Percentiles rank a stretch among this genome's conserved stretches.
Conservation (phyloP, 1,139 yeast genomes). For the Blastobotrys capitulatus region DNA sequence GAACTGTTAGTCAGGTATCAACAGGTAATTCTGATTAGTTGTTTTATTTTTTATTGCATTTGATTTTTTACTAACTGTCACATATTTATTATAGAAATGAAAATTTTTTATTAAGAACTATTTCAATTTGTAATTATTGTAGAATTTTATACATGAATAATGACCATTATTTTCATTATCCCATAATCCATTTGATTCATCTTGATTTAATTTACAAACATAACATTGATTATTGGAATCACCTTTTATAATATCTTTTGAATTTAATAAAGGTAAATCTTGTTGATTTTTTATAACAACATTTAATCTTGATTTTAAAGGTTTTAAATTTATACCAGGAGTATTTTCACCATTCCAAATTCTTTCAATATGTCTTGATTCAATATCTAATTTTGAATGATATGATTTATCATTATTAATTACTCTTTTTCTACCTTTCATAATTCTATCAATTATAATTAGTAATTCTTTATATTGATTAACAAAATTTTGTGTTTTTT, state of each 20-base stretch:
- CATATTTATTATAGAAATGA: not conserved
- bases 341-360: slow-evolving; percentile 7
- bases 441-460: slow-evolving; percentile 5
- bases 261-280: not conserved
- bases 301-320: not conserved
- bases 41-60: too few relatives aligned
- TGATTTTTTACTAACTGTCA: not conserved
- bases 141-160: slow-evolving; percentile 9
- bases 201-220: slow-evolving; percentile 9
- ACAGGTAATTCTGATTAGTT: not conserved
- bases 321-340: not conserved
- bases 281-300: not conserved
- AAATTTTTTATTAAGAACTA: too few relatives aligned
- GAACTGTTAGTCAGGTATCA: not conserved
- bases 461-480: slow-evolving; percentile 9
- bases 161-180: slow-evolving; percentile 6
- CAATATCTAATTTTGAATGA: slow-evolving; percentile 6
- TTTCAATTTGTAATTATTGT: not conserved
- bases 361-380: slow-evolving; percentile 11
- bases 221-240: not conserved
- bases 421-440: slow-evolving; percentile 10
- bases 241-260: not conserved
- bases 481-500: slow-evolving; percentile 11
- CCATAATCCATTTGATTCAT: not conserved
- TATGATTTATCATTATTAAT: not conserved